These are phyloP conservation scores for Aspergillus eucalypticola DNA, from an alignment of 2,329 filamentous ascomycete species.

Conservation along the genomic window DNA sequence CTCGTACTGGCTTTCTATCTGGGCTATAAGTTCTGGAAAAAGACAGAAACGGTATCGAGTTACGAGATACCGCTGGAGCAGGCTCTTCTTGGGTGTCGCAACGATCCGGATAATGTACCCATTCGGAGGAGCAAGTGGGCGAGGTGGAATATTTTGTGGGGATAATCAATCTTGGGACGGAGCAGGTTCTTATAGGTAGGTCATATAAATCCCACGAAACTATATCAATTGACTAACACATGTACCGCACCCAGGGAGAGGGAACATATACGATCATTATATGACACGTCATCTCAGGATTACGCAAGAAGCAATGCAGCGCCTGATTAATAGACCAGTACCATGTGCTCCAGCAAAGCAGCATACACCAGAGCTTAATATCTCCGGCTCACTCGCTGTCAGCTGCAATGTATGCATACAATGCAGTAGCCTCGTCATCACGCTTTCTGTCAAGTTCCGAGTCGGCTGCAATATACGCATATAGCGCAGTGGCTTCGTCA, in stretches of 20 bases:
- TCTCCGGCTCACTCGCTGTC: neutral
- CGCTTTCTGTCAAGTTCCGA: neutral
- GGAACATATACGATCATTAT: neutral
- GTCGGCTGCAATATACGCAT: neutral
- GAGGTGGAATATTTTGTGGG: constrained; percentile 40
- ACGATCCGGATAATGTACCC: constrained; percentile 39
- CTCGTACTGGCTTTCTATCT: constrained; percentile 59
- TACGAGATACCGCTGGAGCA: constrained; percentile 54
- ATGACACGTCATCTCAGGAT: neutral
- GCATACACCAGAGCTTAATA: neutral
- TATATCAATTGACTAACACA: no score
- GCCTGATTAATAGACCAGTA: no score
- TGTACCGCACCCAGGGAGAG: no score
- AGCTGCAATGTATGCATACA: neutral
- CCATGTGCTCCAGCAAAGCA: no score
- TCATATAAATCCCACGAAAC: no score
- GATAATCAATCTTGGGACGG: constrained; percentile 12
- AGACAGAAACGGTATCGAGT: constrained; percentile 57
- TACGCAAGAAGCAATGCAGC: neutral
- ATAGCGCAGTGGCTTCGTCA: neutral
- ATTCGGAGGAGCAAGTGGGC: constrained; percentile 28
- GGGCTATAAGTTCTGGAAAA: constrained; percentile 67
- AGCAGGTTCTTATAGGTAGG: no score
- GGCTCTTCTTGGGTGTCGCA: constrained; percentile 50
- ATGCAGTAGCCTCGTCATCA: neutral